Base-by-base conservation (phyloP, 225 moss, liverwort and hornwort species). In the Marchantia polymorpha region DNA sequence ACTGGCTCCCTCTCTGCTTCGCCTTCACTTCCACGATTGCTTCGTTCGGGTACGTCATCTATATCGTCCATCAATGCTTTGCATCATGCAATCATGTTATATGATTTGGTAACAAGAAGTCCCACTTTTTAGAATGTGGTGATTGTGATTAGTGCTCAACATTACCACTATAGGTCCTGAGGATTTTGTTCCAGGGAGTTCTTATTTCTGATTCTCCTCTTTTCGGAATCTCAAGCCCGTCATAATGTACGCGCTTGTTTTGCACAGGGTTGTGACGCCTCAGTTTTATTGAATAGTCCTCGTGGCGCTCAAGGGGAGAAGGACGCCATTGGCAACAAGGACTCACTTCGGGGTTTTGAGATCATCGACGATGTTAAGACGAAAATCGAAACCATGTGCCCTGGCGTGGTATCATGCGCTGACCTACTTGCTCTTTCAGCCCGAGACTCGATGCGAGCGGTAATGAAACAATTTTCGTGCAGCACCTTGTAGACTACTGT, bases 231-330 rank as follows among this genome's bases (percentile, higher is more conserved):
- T 39, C 2, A 39, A 5, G 39, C 39, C 39, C 5, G 5, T 39
- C 39, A 39, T 39, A 39, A 39, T 39, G 39, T 39, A 39, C 39
- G 39, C 5, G 39, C 39, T 39, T 39, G 39, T 39, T 39, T 39
- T 2, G 2, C 39, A 61, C 84, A 91, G 91, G 91, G 91, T 15
- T 74, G 81, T 52, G 91, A 91, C 6, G 84, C 8, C 0, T 91
- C 91, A 6, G 19, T 83, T 19, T 17, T 82, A 49, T 22, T 87
- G 0, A 72, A 86, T 63, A 48, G 30, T 22, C 69, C 78, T 2
- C 0, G 76, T 16, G 64, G 26, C 10, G 23, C 53, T 12, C 8
- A 1, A 7, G 75, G 84, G 4, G 91, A 91, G 80, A 91, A 84
- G 85, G 65, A 79, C 0, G 72, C 70, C 6, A 0, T 0, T 49